Evolutionary conservation across 495 filamentous ascomycete species (phyloP), one percentile per base, ranked within the genome.

Genomic region (Neurospora discreta): DNA sequence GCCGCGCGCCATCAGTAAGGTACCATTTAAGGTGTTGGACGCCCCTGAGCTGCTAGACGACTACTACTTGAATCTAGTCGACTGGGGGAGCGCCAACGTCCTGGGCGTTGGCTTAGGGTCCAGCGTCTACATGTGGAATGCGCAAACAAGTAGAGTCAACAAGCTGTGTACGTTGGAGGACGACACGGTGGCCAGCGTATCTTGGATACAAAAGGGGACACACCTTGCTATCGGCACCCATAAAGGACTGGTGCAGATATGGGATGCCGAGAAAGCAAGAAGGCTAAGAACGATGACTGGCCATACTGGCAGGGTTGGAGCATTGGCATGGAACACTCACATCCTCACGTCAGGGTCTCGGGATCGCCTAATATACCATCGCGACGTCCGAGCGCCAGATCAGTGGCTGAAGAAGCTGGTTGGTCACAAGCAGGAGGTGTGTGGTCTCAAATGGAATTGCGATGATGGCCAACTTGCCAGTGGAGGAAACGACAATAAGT

Each of bases 101-200:
- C 82, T 99, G 9, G 96, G 93, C 16, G 95, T 99, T 39, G 95
- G 95, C 0, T 82, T 99, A 58, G 94, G 93, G 20, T 92, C 90
- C 39, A 95, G 92, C 69, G 95, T 99, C n/a, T 99, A 98, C 77
- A 95, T 98, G 92, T 99, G 95, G 94, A 96, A 97, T 77, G 94
- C 94, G 13, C 88, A 90, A 68, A 88, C 90, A 3, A 94, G 95
- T 69, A 84, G 89, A 42, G 95, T 98, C 18, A 95, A 91, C 52
- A 96, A 95, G 82, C 87, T 98, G 0, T 98, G 96, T 79, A 94
- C 97, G 58, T 86, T 99, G 13, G 90, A 90, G 73, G 94, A 97
- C 75, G 95, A 99, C 78, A 95, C 89, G 0, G 94, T 99, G 3
- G 98, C 95, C 11, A 97, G 93, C 74, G 95, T 99, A 23, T 96